These are phyloP conservation scores for Solanum pinnatisectum DNA, from an alignment of 257 asterid genomes.

Conservation along the genomic window DNA sequence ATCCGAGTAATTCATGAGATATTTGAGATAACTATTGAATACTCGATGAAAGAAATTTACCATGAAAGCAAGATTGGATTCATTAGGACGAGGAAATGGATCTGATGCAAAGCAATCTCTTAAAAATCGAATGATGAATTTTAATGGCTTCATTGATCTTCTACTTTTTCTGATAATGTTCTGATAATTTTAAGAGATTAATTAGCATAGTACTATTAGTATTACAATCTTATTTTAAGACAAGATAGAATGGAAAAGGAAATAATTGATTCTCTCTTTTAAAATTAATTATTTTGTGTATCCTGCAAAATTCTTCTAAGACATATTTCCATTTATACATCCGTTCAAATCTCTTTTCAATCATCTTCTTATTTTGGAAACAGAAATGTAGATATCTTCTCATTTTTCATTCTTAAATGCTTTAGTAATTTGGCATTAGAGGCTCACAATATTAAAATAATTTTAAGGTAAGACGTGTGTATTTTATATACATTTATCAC, in stretches of 20 bases:
- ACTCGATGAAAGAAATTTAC: not conserved
- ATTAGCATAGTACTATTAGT: not conserved
- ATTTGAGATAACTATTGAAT: not conserved
- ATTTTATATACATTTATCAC: not conserved
- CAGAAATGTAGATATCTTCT: not conserved
- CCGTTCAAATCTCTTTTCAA: not conserved
- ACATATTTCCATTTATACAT: not conserved
- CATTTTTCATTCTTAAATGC: not conserved
- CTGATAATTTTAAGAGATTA: not conserved
- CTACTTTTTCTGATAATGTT: not conserved
- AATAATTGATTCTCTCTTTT: not conserved
- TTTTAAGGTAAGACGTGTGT: not conserved
- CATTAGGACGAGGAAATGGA: not conserved
- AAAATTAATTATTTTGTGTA: not conserved
- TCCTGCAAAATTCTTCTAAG: not conserved
- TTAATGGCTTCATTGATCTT: not conserved
- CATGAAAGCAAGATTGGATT: slow-evolving; percentile 1
- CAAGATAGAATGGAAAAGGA: not conserved
- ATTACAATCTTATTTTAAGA: not conserved
- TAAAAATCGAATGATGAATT: not conserved
- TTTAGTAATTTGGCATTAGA: not conserved
- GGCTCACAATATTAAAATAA: not conserved
- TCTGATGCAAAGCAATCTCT: not conserved
- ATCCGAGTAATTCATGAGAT: too few species aligned
- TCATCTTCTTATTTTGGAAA: not conserved